A percentile compares a stretch with the other conserved stretches of the same genome.
phyloP scores from a whole-genome alignment of 257 asterid species.

The Solanum rostratum region DNA sequence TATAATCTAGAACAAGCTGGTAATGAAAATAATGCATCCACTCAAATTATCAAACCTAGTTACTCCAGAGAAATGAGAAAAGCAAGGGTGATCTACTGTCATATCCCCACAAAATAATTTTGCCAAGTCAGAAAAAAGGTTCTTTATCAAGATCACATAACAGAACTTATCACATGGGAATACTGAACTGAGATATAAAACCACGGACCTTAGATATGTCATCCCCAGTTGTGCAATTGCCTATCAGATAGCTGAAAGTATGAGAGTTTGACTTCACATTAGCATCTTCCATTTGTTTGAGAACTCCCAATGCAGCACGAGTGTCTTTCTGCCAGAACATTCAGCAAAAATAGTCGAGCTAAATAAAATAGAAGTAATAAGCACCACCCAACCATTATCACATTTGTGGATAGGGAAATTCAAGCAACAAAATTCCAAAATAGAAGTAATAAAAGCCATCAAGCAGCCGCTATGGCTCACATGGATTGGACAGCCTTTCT shows the following conservation, averaged over 20 bases:
- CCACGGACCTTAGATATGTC: slow-evolving; percentile 55
- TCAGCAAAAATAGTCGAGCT: slow-evolving; percentile 14
- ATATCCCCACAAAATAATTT: background rate
- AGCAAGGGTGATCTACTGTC: background rate
- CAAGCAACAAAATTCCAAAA: slow-evolving; percentile 6
- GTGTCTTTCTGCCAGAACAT: slow-evolving; percentile 54
- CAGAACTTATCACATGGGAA: background rate
- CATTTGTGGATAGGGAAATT: background rate
- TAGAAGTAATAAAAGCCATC: background rate
- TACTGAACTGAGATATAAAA: background rate
- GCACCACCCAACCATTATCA: background rate
- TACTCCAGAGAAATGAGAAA: background rate
- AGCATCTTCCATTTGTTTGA: slow-evolving; percentile 74
- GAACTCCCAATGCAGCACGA: slow-evolving; percentile 43
- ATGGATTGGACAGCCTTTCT: background rate
- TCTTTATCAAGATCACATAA: background rate
- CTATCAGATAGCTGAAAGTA: slow-evolving; percentile 73
- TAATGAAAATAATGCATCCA: background rate
- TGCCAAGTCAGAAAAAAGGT: background rate
- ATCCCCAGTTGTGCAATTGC: slow-evolving; percentile 46
- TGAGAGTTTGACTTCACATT: slow-evolving; percentile 62
- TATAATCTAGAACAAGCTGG: background rate
- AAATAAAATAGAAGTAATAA: slow-evolving; percentile 6
- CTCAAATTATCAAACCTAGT: background rate
- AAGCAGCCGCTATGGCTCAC: background rate